A percentile compares a stretch with the other conserved stretches of the same genome.
These are phyloP conservation scores for Candida sakaeoensis DNA, from an alignment of 805 yeast genomes.

Conservation along the genomic window DNA sequence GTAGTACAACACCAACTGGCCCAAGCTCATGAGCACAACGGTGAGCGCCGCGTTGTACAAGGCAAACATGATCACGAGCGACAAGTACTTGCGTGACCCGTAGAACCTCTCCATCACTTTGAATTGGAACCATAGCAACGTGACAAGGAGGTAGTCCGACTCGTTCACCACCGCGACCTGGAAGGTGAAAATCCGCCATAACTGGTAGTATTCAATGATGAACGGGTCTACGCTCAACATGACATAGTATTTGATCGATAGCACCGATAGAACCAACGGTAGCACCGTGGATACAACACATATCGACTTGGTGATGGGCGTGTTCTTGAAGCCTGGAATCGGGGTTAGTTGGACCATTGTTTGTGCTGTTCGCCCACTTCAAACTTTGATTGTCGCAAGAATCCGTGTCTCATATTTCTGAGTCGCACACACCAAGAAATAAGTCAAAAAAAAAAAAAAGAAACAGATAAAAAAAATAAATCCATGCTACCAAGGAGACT, in stretches of 20 bases:
- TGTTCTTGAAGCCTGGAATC: constrained; percentile 38
- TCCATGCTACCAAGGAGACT: too few species aligned
- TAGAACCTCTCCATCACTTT: constrained; percentile 55
- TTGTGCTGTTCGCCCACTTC: too few species aligned
- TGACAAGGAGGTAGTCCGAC: constrained; percentile 48
- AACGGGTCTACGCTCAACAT: constrained; percentile 49
- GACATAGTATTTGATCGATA: constrained; percentile 43
- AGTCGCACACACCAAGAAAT: too few species aligned
- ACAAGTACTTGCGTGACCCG: constrained; percentile 53
- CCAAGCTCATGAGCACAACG: constrained; percentile 38
- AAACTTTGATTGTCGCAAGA: too few species aligned
- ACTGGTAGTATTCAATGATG: constrained; percentile 51
- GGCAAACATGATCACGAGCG: constrained; percentile 41
- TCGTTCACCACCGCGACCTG: constrained; percentile 58
- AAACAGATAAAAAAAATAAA: too few species aligned
- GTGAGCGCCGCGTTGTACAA: constrained; percentile 45
- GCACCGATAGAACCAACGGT: constrained; percentile 41
- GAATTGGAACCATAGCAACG: constrained; percentile 47
- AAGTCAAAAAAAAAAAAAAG: too few species aligned
- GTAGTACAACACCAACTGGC: constrained; percentile 28
- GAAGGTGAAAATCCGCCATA: constrained; percentile 49
- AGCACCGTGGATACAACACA: constrained; percentile 30
- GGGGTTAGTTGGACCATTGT: constrained; percentile 39
- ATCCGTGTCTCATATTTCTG: too few species aligned
- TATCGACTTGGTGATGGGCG: constrained; percentile 40